Conservation (phyloP, 2,329 filamentous ascomycete species). For the Basipetospora chlamydospora region DNA sequence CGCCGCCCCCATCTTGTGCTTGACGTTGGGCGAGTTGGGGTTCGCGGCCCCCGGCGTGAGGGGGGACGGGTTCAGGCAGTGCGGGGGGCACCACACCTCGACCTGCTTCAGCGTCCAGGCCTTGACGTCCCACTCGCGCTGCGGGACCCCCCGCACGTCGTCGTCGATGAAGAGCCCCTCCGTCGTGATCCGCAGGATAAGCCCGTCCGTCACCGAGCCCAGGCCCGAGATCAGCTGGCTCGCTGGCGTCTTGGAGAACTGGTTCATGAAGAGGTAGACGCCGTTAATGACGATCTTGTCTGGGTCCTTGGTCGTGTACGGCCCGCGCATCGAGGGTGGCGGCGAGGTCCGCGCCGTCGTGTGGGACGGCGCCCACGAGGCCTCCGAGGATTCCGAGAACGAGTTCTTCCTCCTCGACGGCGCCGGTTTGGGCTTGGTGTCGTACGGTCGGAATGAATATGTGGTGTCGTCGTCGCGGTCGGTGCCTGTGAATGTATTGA, state of each 20-base stretch:
- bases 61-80: slow-evolving; percentile 35
- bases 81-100: slow-evolving; percentile 70
- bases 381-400: slow-evolving; percentile 49
- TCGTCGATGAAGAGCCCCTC: slow-evolving; percentile 97
- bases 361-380: slow-evolving; percentile 72
- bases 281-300: slow-evolving; percentile 93
- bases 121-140: slow-evolving; percentile 97
- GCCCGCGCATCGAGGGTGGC: slow-evolving; percentile 60
- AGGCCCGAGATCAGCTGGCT: slow-evolving; percentile 78
- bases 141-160: slow-evolving; percentile 77
- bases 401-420: slow-evolving; percentile 43
- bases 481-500: slow-evolving; percentile 43
- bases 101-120: slow-evolving; percentile 91
- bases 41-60: slow-evolving; percentile 23
- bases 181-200: slow-evolving; percentile 82
- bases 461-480: slow-evolving; percentile 37
- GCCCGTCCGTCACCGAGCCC: slow-evolving; percentile 75
- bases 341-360: slow-evolving; percentile 75
- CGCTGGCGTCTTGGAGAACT: slow-evolving; percentile 77
- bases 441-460: slow-evolving; percentile 69
- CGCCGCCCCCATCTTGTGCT: slow-evolving; percentile 32
- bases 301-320: slow-evolving; percentile 79
- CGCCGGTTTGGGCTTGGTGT: slow-evolving; percentile 47
- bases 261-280: slow-evolving; percentile 84
- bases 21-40: slow-evolving; percentile 26